Base-by-base conservation (phyloP, 2,329 filamentous ascomycete genomes). In the Chaetomium sp. region DNA sequence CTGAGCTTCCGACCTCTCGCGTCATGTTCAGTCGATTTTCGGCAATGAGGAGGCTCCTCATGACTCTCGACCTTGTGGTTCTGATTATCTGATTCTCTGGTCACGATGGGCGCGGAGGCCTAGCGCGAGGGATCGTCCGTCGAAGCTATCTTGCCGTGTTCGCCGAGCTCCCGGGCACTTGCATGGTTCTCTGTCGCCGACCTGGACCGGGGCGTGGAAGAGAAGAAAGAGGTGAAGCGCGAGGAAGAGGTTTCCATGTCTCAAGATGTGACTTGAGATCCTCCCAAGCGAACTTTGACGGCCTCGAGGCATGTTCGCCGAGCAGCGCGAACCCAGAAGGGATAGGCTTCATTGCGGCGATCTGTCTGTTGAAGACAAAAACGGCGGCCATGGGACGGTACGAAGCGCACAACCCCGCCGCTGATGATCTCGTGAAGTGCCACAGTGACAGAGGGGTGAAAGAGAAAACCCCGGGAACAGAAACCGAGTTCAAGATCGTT, bases 331-430 rank as follows among this genome's bases (percentile, higher is more conserved):
- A 50, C 57, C 62, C 36, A 54, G 54, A 61, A 58, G 6, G 56
- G 61, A 34, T 52, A 61, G 58, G 58, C 40, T 37, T 52, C 55
- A 59, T 59, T 54, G 52, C 51, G 48, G 46, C 52, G 53, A 59
- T 60, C 53, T 52, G 38, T 45, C 36, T 44, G 49, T 41, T 51
- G 44, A 54, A 45, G 48, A 56, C 54, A 59, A 49, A 54, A 48
- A 57, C 53, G 61, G 61, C 56, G 42, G 49, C 52, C 62, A 67
- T 70, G 70, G 70, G 66, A 68, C 70, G 66, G 68, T 66, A 69
- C 64, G 67, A 67, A 65, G 66, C 68, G 66, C 64, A 61, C 59
- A 61, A 59, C 60, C 33, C 53, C 55, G 34, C 52, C 38, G 41
- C 42, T 34, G 41, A 37, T 19, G 47, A 51, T 53, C 36, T 40